These are phyloP conservation scores for Microcyclospora tardicrescens DNA, from an alignment of 2,329 filamentous ascomycete genomes.

Conservation along the genomic window DNA sequence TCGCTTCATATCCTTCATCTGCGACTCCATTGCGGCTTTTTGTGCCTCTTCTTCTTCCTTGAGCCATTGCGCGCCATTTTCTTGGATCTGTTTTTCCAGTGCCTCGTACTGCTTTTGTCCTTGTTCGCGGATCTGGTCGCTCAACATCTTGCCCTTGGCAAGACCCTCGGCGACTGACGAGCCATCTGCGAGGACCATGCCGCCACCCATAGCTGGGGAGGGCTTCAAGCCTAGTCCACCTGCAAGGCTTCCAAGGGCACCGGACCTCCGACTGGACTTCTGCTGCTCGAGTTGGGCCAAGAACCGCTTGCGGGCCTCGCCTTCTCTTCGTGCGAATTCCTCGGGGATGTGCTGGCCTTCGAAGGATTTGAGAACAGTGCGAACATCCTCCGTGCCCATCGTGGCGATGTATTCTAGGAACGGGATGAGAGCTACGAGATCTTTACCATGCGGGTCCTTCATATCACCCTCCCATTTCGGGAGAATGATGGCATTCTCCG, in stretches of 20 bases:
- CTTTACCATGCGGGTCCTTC: constrained; percentile 51
- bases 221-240: constrained; percentile 67
- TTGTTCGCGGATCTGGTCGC: constrained; percentile 83
- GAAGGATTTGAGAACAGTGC: constrained; percentile 41
- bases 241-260: constrained; percentile 40
- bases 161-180: constrained; percentile 62
- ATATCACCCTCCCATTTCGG: constrained; percentile 79
- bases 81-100: constrained; percentile 78
- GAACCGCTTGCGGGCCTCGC: constrained; percentile 72
- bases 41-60: constrained; percentile 82
- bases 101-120: constrained; percentile 82
- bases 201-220: constrained; percentile 40
- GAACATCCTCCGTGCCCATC: constrained; percentile 81
- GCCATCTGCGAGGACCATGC: constrained; percentile 38
- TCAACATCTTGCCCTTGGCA: constrained; percentile 90
- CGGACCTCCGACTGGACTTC: constrained; percentile 47
- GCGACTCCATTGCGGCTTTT: constrained; percentile 81
- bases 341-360: constrained; percentile 77
- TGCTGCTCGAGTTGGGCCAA: constrained; percentile 62
- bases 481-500: constrained; percentile 90
- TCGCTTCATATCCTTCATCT: constrained; percentile 75
- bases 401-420: constrained; percentile 96
- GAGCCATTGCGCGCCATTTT: constrained; percentile 91
- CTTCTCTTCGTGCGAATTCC: constrained; percentile 83
- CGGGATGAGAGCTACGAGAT: constrained; percentile 78